Evolutionary conservation across 805 yeast species (phyloP).

Genomic region (Sugiyamaella floridensis): DNA sequence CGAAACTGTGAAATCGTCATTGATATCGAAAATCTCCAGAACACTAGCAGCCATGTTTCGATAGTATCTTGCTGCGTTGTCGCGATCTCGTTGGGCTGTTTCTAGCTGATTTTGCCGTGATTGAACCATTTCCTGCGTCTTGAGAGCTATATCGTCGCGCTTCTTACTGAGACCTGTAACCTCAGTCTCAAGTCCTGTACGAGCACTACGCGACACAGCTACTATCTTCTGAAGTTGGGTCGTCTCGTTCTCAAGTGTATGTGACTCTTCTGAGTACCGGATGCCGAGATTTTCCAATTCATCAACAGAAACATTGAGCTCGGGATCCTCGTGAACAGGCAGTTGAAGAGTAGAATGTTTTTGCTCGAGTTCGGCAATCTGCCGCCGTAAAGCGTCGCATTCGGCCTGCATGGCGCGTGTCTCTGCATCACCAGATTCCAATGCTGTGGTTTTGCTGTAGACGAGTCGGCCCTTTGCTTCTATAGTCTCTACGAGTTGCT

Average conservation of each 20-base stretch:
- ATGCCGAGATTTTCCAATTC: constrained; percentile 28
- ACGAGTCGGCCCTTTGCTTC: constrained; percentile 17
- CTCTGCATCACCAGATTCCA: constrained; percentile 27
- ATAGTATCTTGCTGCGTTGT: constrained; percentile 18
- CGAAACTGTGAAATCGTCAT: not conserved
- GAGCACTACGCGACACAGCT: constrained; percentile 11
- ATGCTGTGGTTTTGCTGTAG: constrained; percentile 21
- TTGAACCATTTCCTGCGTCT: constrained; percentile 13
- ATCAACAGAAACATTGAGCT: constrained; percentile 24
- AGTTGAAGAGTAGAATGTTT: constrained; percentile 19
- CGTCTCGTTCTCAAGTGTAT: constrained; percentile 11
- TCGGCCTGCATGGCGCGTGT: constrained; percentile 28
- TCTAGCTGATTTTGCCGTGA: constrained; percentile 13
- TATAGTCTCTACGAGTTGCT: constrained; percentile 17
- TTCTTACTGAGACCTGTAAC: constrained; percentile 11
- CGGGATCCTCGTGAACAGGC: constrained; percentile 25
- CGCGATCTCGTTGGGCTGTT: constrained; percentile 12
- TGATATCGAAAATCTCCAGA: constrained; percentile 5
- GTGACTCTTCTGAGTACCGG: constrained; percentile 21
- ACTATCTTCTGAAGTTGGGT: constrained; percentile 4
- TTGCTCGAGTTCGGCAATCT: constrained; percentile 4
- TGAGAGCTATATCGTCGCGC: constrained; percentile 5
- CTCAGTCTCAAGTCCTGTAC: constrained; percentile 12
- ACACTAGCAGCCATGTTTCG: constrained; percentile 13
- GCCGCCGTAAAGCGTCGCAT: constrained; percentile 25